A percentile compares a stretch with the other conserved stretches of the same genome.
These are phyloP conservation scores for Podospora bellae-mahoneyi DNA, from an alignment of 495 filamentous ascomycete genomes.

Conservation along the genomic window DNA sequence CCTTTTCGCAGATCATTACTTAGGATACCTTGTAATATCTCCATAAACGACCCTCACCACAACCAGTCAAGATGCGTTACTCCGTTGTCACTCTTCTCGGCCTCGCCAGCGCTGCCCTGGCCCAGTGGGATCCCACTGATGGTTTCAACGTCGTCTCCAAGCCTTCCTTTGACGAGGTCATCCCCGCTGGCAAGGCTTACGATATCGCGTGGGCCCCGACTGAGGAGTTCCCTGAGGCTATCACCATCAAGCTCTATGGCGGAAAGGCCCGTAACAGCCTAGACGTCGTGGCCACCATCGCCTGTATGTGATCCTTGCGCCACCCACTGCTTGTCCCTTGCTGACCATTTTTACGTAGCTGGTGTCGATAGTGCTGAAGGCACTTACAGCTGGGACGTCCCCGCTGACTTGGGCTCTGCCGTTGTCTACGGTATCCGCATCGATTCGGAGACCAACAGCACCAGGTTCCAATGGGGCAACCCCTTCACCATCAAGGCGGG, in stretches of 20 bases:
- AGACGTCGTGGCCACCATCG: slow-evolving; percentile 31
- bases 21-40: slow-evolving; percentile 9
- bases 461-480: slow-evolving; percentile 50
- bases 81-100: slow-evolving; percentile 43
- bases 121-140: slow-evolving; percentile 32
- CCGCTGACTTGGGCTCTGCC: slow-evolving; percentile 34
- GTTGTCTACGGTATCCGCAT: slow-evolving; percentile 47
- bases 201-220: slow-evolving; percentile 30
- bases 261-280: slow-evolving; percentile 33
- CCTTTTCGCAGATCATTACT: slow-evolving; percentile 4
- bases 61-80: slow-evolving; percentile 44
- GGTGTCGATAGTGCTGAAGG: slow-evolving; percentile 33
- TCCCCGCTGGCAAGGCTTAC: slow-evolving; percentile 42
- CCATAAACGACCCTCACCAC: not conserved
- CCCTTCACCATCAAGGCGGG: slow-evolving; percentile 45
- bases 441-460: slow-evolving; percentile 31
- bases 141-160: slow-evolving; percentile 42
- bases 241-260: slow-evolving; percentile 43
- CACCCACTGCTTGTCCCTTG: slow-evolving; percentile 13
- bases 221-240: slow-evolving; percentile 31
- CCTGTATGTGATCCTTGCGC: slow-evolving; percentile 36
- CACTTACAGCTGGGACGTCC: slow-evolving; percentile 40
- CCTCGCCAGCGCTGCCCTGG: slow-evolving; percentile 40
- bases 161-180: slow-evolving; percentile 33
- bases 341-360: slow-evolving; percentile 15